Base-by-base conservation (phyloP, 2,329 filamentous ascomycete genomes). In the Exophiala aquamarina region DNA sequence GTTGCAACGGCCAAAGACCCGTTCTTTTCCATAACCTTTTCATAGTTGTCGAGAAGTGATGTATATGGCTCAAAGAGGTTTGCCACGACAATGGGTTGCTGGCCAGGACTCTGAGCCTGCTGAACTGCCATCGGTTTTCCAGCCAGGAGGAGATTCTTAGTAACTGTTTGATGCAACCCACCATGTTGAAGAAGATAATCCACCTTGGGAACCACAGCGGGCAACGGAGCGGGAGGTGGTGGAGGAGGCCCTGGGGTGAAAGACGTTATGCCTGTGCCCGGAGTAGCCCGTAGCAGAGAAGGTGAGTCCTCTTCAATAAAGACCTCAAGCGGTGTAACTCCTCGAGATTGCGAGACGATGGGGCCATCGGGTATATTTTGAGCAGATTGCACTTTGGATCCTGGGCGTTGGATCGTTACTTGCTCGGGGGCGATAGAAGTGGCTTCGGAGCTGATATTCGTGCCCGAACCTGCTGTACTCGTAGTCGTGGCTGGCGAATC, bases 1-100 rank as follows among this genome's bases (percentile, higher is more conserved):
- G 92, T 97, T 13, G 93, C 93, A 2, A 97, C 93, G 2, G 93
- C 93, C 4, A 98, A 73, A 0, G 92, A 97, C 3, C 93, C 93
- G 59, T 87, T 89, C 54, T 86, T 90, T 33, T 78, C 74, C 54
- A 97, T 77, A 3, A 98, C 91, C 3, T 81, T 78, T 54, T 86
- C 81, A 63, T 95, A 97, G 61, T 95, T 87, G 57, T 95, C 87
- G 17, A 98, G 76, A 2, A 96, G 76, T 54, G 82, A 84, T 65
- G 87, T 86, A 57, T 93, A 89, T 0, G 89, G 89, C 3, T 86
- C 81, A 63, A 96, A 97, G 4, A 96, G 74, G 11, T 81, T 82
- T 40, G 86, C 80, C 15, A 87, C 81, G 43, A 87, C 83, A 31
- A 77, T 70, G 3, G 87, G 75, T 2, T 85, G 83, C 6, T 84